Percentiles rank a stretch among this genome's conserved stretches.
phyloP scores from a whole-genome alignment of 2,329 filamentous ascomycete species.

The Aspergillus intermedius region DNA sequence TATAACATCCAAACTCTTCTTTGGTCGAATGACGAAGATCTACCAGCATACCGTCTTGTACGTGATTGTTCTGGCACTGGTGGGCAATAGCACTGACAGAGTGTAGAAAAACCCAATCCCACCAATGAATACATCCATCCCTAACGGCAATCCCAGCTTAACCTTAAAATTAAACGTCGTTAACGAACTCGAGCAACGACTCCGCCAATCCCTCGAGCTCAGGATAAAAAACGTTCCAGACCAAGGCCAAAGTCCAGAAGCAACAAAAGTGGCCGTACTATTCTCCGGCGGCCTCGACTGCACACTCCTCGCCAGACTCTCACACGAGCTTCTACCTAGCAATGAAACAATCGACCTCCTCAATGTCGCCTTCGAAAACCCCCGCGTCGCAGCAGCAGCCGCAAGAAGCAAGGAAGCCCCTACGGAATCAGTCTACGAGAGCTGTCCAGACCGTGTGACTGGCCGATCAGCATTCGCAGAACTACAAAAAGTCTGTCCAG shows the following conservation, averaged over 20 bases:
- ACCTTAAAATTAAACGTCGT: slow-evolving; percentile 47
- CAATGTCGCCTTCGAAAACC: slow-evolving; percentile 97
- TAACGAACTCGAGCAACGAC: slow-evolving; percentile 45
- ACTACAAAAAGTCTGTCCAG: slow-evolving; percentile 61
- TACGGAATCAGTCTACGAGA: slow-evolving; percentile 55
- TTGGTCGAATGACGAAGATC: slow-evolving; percentile 18
- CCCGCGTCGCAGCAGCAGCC: slow-evolving; percentile 56
- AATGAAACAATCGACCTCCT: slow-evolving; percentile 74
- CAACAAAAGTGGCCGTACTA: slow-evolving; percentile 60
- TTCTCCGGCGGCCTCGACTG: slow-evolving; percentile 96
- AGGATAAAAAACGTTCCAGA: slow-evolving; percentile 61
- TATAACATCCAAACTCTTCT: slow-evolving; percentile 20
- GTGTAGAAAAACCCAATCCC: slow-evolving; percentile 38
- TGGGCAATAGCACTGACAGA: neutral
- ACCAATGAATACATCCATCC: slow-evolving; percentile 36
- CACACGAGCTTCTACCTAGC: slow-evolving; percentile 66
- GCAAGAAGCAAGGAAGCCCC: slow-evolving; percentile 34
- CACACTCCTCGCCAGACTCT: slow-evolving; percentile 73
- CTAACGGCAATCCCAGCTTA: slow-evolving; percentile 23
- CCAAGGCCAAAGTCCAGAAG: slow-evolving; percentile 17
- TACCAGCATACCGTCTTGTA: slow-evolving; percentile 18
- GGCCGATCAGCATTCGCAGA: slow-evolving; percentile 75
- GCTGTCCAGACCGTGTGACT: slow-evolving; percentile 84
- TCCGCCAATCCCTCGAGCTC: slow-evolving; percentile 57
- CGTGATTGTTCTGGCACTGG: slow-evolving; percentile 3